These are phyloP conservation scores for Rubia yunnanensis DNA, from an alignment of 257 asterid genomes.

Conservation along the genomic window DNA sequence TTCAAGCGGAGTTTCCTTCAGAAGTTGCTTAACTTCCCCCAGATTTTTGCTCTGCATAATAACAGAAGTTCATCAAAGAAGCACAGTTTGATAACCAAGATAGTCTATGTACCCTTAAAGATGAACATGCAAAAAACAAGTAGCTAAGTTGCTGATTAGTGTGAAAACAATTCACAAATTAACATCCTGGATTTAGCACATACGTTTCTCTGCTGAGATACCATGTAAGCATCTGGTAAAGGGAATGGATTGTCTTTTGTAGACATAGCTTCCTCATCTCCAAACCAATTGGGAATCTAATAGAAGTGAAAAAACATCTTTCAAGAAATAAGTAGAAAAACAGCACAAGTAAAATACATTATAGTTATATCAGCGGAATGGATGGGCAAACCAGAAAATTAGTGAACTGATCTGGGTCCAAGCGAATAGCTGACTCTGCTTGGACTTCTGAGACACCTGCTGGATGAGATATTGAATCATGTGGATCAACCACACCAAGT, in stretches of 20 bases:
- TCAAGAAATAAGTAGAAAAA: constrained; percentile 5
- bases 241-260: constrained; percentile 77
- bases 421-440: constrained; percentile 71
- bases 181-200: constrained; percentile 11
- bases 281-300: constrained; percentile 85
- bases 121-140: neutral
- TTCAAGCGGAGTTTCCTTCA: constrained; percentile 80
- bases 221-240: constrained; percentile 74
- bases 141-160: neutral
- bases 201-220: constrained; percentile 80
- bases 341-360: neutral
- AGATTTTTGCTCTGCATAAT: constrained; percentile 52
- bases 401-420: constrained; percentile 80
- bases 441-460: constrained; percentile 89
- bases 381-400: constrained; percentile 51
- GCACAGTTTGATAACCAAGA: neutral
- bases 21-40: constrained; percentile 61
- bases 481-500: constrained; percentile 91
- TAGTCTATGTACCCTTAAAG: neutral
- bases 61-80: constrained; percentile 2
- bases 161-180: neutral
- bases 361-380: neutral
- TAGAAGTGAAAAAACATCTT: constrained; percentile 10
- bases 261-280: constrained; percentile 53
- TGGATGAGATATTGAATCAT: constrained; percentile 88